These are phyloP conservation scores for Pyrenula massariospora DNA, from an alignment of 495 filamentous ascomycete species.

Conservation along the genomic window DNA sequence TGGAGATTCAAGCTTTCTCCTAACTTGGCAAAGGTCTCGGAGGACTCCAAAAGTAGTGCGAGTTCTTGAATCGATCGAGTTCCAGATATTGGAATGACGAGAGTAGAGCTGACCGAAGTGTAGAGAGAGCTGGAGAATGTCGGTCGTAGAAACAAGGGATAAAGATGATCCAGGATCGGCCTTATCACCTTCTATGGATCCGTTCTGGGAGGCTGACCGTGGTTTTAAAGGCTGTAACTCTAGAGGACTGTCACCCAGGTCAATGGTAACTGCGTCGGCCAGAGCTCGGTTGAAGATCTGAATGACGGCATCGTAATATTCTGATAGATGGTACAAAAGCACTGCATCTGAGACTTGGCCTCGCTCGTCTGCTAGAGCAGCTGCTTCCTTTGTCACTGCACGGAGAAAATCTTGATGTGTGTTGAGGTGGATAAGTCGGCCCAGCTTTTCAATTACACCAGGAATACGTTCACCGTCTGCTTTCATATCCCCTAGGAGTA, in stretches of 20 bases:
- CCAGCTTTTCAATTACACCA: conserved; percentile 82
- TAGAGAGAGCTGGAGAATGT: not conserved
- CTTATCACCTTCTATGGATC: conserved; percentile 1
- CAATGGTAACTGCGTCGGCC: conserved; percentile 71
- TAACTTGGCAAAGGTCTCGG: conserved; percentile 5
- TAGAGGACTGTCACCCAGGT: conserved; percentile 64
- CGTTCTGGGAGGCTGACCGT: conserved; percentile 19
- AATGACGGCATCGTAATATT: conserved; percentile 87
- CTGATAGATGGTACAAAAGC: conserved; percentile 84
- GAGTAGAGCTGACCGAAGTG: conserved; percentile 5
- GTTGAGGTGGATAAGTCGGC: conserved; percentile 65
- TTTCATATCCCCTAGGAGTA: conserved; percentile 82
- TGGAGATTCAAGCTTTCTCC: not conserved
- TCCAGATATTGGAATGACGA: not conserved
- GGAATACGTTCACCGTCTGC: conserved; percentile 69
- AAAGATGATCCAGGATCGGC: not conserved
- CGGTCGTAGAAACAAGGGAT: not conserved
- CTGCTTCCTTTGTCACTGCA: conserved; percentile 80
- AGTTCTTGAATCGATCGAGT: not conserved
- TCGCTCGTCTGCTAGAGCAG: conserved; percentile 83
- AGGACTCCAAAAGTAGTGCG: conserved; percentile 1
- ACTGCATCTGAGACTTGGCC: conserved; percentile 87
- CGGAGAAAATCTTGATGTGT: conserved; percentile 75
- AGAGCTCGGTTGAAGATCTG: conserved; percentile 80
- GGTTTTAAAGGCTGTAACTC: conserved; percentile 71